A percentile compares a stretch with the other conserved stretches of the same genome.
Evolutionary conservation across 2,329 filamentous ascomycete species (phyloP).

Genomic region (Beauveria rudraprayagi): DNA sequence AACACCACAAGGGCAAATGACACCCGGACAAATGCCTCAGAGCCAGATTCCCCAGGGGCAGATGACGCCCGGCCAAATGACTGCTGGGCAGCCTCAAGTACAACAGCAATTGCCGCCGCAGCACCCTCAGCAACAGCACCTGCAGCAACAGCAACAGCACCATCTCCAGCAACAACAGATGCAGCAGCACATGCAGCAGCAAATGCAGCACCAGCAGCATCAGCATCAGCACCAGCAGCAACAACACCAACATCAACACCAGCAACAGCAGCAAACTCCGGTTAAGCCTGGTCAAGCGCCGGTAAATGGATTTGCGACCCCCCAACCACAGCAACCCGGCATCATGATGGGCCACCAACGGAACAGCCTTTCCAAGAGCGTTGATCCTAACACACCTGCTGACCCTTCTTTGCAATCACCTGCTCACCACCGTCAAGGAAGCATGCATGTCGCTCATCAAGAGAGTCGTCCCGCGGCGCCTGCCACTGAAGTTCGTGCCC

Average conservation of each 20-base stretch:
- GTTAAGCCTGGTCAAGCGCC: slow-evolving; percentile 32
- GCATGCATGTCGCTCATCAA: slow-evolving; percentile 27
- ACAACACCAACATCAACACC: slow-evolving; percentile 2
- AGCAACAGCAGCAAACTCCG: slow-evolving; percentile 20
- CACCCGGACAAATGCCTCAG: slow-evolving; percentile 12
- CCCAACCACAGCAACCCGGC: slow-evolving; percentile 22
- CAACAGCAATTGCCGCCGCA: slow-evolving; percentile 22
- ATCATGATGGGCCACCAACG: slow-evolving; percentile 33
- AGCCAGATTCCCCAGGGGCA: slow-evolving; percentile 24
- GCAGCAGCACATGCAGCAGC: slow-evolving; percentile 28
- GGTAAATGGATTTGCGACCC: slow-evolving; percentile 30
- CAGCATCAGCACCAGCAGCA: slow-evolving; percentile 21
- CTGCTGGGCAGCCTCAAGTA: slow-evolving; percentile 19
- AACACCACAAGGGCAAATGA: slow-evolving; percentile 25
- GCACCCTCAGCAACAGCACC: slow-evolving; percentile 34
- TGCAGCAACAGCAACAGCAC: slow-evolving; percentile 29
- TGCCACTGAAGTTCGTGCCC: slow-evolving; percentile 19
- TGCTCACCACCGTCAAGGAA: slow-evolving; percentile 27
- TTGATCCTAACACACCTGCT: slow-evolving; percentile 30
- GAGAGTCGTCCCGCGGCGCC: slow-evolving; percentile 22
- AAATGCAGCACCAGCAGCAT: slow-evolving; percentile 27
- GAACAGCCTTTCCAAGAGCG: slow-evolving; percentile 44
- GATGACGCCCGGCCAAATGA: slow-evolving; percentile 17
- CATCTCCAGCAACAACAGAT: slow-evolving; percentile 24
- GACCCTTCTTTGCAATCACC: slow-evolving; percentile 23